Conservation (phyloP, 139 green algal species). For the Chlorella vulgaris region DNA sequence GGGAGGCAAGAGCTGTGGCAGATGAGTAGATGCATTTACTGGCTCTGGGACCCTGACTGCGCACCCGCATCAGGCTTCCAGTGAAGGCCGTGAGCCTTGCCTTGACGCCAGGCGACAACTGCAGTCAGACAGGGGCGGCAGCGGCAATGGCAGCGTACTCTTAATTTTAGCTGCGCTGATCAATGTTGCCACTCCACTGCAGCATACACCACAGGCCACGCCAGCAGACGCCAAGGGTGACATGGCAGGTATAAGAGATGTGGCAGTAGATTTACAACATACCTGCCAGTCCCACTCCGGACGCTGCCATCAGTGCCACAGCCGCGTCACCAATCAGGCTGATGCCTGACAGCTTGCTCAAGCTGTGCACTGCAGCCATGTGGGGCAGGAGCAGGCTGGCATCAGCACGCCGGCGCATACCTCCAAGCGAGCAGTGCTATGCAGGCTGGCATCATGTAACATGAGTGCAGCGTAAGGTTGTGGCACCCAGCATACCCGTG, state of each 20-base stretch:
- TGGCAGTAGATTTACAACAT: too few relatives aligned
- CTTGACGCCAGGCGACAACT: not conserved
- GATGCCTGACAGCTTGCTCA: conserved; percentile 22
- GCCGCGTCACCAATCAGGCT: conserved; percentile 11
- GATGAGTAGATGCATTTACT: not conserved
- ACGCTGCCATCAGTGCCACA: not conserved
- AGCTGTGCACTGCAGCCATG: conserved; percentile 6
- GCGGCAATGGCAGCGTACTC: too few relatives aligned
- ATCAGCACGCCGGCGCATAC: not conserved
- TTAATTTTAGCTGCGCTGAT: not conserved
- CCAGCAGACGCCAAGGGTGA: not conserved
- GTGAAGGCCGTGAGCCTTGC: conserved; percentile 13
- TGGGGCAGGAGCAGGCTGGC: too few relatives aligned
- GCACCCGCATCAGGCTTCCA: conserved; percentile 12
- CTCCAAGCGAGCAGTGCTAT: not conserved
- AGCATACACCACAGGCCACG: not conserved
- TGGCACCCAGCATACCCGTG: not conserved
- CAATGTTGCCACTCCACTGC: too few relatives aligned
- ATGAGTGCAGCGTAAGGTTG: not conserved
- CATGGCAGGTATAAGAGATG: too few relatives aligned
- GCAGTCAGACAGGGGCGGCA: not conserved
- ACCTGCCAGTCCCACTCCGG: not conserved
- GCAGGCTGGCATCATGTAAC: too few relatives aligned
- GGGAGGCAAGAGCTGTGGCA: not conserved
- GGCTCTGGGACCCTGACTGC: not conserved